Evolutionary conservation across 441 rosid genomes (phyloP).

Genomic region (Pelargonium citronellum): DNA sequence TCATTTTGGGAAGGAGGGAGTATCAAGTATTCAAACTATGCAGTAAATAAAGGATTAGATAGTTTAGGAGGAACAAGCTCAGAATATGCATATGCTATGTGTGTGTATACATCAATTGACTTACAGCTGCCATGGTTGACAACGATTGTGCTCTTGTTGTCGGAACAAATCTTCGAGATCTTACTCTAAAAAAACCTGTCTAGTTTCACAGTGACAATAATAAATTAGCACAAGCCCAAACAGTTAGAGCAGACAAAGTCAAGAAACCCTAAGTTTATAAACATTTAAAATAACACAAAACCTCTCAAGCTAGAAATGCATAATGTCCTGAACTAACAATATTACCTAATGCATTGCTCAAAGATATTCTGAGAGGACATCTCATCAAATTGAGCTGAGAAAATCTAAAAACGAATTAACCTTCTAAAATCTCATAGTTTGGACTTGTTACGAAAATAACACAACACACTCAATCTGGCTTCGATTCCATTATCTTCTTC

Average conservation of each 20-base stretch:
- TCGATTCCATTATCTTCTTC: too few species aligned
- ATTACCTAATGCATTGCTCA: too few species aligned
- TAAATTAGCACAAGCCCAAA: conserved; percentile 24
- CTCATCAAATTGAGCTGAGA: too few species aligned
- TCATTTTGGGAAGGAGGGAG: background rate
- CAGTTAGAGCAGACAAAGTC: background rate
- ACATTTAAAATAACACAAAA: background rate
- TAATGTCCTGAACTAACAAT: too few species aligned
- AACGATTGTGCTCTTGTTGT: conserved; percentile 30
- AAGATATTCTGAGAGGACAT: too few species aligned
- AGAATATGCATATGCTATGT: background rate
- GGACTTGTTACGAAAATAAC: too few species aligned
- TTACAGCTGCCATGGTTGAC: conserved; percentile 66
- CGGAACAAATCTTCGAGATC: conserved; percentile 39
- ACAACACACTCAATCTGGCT: too few species aligned
- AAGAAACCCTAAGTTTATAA: background rate
- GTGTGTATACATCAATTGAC: conserved; percentile 18
- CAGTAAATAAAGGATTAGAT: background rate
- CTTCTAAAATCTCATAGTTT: too few species aligned
- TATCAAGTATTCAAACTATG: too few species aligned
- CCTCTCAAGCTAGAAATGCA: background rate
- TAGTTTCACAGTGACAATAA: conserved; percentile 37
- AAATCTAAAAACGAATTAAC: too few species aligned
- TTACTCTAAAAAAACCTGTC: conserved; percentile 56
- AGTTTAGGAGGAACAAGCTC: background rate